phyloP scores from a whole-genome alignment of 805 yeast species.

The Kregervanrija pseudodelftensis region DNA sequence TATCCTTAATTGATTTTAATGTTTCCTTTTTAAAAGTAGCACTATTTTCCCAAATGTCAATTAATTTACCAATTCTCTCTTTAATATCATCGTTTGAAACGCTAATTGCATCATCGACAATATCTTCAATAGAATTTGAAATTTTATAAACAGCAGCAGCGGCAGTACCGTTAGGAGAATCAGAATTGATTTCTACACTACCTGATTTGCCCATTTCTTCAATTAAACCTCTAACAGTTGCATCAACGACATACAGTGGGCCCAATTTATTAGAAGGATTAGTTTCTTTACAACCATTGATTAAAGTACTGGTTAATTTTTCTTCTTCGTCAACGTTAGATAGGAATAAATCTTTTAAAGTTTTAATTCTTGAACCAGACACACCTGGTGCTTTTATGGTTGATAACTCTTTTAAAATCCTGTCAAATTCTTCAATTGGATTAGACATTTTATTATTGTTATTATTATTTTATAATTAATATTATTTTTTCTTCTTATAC shows the following conservation, averaged over 20 bases:
- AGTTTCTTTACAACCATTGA: slow-evolving; percentile 61
- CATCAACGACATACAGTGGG: slow-evolving; percentile 83
- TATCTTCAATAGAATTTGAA: slow-evolving; percentile 53
- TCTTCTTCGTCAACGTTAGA: slow-evolving; percentile 48
- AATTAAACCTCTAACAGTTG: slow-evolving; percentile 78
- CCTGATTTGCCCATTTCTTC: slow-evolving; percentile 56
- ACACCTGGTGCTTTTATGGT: slow-evolving; percentile 81
- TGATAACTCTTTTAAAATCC: slow-evolving; percentile 41
- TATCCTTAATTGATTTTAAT: slow-evolving; percentile 48
- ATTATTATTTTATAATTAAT: background rate
- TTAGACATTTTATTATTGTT: slow-evolving; percentile 25
- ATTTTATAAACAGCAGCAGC: slow-evolving; percentile 67
- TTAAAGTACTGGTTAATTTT: slow-evolving; percentile 49
- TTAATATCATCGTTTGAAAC: slow-evolving; percentile 47
- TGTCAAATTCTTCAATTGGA: slow-evolving; percentile 39
- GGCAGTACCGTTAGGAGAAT: slow-evolving; percentile 61
- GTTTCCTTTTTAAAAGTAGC: slow-evolving; percentile 60
- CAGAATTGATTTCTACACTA: slow-evolving; percentile 38
- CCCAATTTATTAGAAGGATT: slow-evolving; percentile 85
- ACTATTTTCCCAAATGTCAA: slow-evolving; percentile 89
- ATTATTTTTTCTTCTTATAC: background rate
- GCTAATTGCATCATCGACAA: slow-evolving; percentile 56
- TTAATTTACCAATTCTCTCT: slow-evolving; percentile 73
- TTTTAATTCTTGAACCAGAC: slow-evolving; percentile 90
- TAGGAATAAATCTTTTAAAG: slow-evolving; percentile 70